These are phyloP conservation scores for Rhexocercosporidium sp. DNA, from an alignment of 2,329 filamentous ascomycete species.

Conservation along the genomic window DNA sequence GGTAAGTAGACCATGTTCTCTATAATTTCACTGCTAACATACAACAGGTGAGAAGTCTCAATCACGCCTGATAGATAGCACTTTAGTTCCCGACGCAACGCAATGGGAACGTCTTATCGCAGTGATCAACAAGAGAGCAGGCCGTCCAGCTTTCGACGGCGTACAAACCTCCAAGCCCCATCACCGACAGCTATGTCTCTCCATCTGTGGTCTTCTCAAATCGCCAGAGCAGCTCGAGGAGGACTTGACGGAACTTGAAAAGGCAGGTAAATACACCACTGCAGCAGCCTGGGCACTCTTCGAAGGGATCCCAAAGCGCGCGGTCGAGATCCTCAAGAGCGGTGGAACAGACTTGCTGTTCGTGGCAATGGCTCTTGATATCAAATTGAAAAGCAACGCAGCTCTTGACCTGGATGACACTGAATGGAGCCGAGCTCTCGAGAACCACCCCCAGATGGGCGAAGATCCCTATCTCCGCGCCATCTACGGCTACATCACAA, in stretches of 20 bases:
- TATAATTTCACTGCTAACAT: neutral
- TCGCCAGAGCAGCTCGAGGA: conserved; percentile 52
- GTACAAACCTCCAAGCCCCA: conserved; percentile 67
- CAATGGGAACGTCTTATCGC: conserved; percentile 68
- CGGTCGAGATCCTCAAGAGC: conserved; percentile 71
- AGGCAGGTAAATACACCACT: conserved; percentile 67
- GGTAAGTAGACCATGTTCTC: conserved; percentile 51
- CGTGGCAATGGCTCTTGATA: conserved; percentile 68
- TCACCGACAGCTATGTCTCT: conserved; percentile 76
- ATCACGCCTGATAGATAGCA: conserved; percentile 53
- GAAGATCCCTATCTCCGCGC: conserved; percentile 81
- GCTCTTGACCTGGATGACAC: conserved; percentile 40
- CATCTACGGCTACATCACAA: conserved; percentile 78
- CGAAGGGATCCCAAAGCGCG: conserved; percentile 69
- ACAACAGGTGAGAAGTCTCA: conserved; percentile 53
- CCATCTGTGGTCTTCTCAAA: conserved; percentile 75
- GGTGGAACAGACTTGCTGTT: conserved; percentile 73
- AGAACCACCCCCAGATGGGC: conserved; percentile 49
- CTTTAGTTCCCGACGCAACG: conserved; percentile 49
- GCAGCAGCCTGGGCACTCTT: conserved; percentile 79
- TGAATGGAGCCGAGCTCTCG: conserved; percentile 39
- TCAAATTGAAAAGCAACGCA: conserved; percentile 58
- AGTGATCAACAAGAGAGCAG: conserved; percentile 65
- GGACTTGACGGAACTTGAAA: conserved; percentile 51
- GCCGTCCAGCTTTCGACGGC: conserved; percentile 67